phyloP scores from a whole-genome alignment of 2,329 filamentous ascomycete genomes.

The Xylariaceae sp. region DNA sequence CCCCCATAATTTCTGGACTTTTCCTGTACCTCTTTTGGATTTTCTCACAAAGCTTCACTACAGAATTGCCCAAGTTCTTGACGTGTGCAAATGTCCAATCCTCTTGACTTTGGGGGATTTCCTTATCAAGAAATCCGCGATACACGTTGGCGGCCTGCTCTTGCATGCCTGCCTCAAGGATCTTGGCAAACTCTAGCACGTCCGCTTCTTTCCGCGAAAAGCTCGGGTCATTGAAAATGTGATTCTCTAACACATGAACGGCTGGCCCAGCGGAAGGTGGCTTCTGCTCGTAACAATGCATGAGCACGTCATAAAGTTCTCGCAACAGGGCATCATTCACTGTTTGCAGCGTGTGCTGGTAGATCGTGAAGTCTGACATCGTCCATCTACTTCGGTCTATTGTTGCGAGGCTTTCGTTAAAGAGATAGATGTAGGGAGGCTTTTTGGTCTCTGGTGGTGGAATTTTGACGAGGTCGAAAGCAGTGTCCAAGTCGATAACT shows the following conservation, averaged over 20 bases:
- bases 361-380: conserved; percentile 61
- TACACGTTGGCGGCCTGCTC: conserved; percentile 77
- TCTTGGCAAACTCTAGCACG: conserved; percentile 64
- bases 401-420: conserved; percentile 46
- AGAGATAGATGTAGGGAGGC: conserved; percentile 50
- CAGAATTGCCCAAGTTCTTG: conserved; percentile 79
- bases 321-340: conserved; percentile 79
- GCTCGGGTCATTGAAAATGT: conserved; percentile 73
- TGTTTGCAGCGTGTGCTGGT: conserved; percentile 69
- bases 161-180: conserved; percentile 68
- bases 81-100: conserved; percentile 91
- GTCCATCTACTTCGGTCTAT: conserved; percentile 64
- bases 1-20: conserved; percentile 81
- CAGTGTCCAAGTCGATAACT: conserved; percentile 75
- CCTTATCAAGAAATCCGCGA: conserved; percentile 68
- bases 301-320: conserved; percentile 82
- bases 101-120: conserved; percentile 74
- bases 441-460: conserved; percentile 60
- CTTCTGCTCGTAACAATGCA: conserved; percentile 86
- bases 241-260: conserved; percentile 74
- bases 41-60: conserved; percentile 79
- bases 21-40: conserved; percentile 91
- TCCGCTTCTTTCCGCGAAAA: conserved; percentile 71
- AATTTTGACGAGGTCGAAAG: conserved; percentile 78
- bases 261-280: conserved; percentile 74